These are phyloP conservation scores for Microascus cirrosus DNA, from an alignment of 2,329 filamentous ascomycete genomes.

Conservation along the genomic window DNA sequence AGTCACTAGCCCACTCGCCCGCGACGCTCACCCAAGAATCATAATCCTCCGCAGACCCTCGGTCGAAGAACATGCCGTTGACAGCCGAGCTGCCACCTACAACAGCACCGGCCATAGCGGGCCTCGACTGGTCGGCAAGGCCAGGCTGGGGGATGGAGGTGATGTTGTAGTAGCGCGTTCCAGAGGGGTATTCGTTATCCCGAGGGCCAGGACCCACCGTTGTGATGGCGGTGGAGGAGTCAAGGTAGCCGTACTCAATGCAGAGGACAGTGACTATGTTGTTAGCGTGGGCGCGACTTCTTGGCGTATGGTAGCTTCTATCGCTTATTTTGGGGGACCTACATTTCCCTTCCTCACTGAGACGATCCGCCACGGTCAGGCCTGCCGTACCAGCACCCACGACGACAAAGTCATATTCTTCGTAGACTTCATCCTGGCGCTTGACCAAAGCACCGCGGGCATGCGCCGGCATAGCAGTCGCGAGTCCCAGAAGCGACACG, in stretches of 20 bases:
- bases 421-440: conserved; percentile 5
- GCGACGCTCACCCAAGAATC: conserved; percentile 10
- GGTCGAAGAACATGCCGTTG: conserved; percentile 9
- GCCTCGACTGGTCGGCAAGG: conserved; percentile 9
- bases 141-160: conserved; percentile 11
- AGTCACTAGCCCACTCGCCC: conserved; percentile 2
- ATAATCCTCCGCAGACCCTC: conserved; percentile 8
- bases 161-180: conserved; percentile 15
- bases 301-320: not conserved
- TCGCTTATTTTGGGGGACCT: not conserved
- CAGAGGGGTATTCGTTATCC: conserved; percentile 2
- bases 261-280: conserved; percentile 9
- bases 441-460: conserved; percentile 2
- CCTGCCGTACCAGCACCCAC: conserved; percentile 9
- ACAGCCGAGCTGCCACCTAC: conserved; percentile 9
- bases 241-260: conserved; percentile 11
- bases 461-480: not conserved
- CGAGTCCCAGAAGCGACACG: not conserved
- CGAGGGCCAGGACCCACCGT: conserved; percentile 4
- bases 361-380: conserved; percentile 8
- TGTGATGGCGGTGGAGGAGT: conserved; percentile 6
- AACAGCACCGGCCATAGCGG: conserved; percentile 4
- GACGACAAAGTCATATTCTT: conserved; percentile 11
- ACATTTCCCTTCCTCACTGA: conserved; percentile 10
- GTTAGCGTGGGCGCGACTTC: not conserved